These are phyloP conservation scores for Claviceps fusiformis DNA, from an alignment of 2,329 filamentous ascomycete genomes.

Conservation along the genomic window DNA sequence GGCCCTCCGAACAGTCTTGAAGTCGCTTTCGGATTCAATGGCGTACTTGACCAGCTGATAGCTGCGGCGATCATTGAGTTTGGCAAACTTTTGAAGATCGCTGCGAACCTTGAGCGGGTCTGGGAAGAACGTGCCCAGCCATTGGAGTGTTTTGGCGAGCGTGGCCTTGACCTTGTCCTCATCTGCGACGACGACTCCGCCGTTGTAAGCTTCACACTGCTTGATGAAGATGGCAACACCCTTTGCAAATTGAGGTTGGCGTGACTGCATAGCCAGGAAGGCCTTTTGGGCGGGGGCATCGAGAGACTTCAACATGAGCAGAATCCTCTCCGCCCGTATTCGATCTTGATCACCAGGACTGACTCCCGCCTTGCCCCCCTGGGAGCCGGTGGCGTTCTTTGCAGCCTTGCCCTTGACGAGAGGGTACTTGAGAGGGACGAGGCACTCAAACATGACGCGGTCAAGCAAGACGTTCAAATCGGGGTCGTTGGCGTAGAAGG, in stretches of 20 bases:
- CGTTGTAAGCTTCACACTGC: conserved; percentile 81
- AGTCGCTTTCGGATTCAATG: conserved; percentile 75
- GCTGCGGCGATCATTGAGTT: conserved; percentile 74
- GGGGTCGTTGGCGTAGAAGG: conserved; percentile 77
- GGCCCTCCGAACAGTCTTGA: conserved; percentile 77
- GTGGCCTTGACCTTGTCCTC: conserved; percentile 55
- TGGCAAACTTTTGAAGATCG: conserved; percentile 83
- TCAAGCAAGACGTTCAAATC: conserved; percentile 79
- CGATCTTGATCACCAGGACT: conserved; percentile 55
- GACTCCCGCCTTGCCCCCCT: conserved; percentile 21
- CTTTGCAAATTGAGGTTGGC: conserved; percentile 61
- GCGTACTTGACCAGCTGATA: conserved; percentile 84
- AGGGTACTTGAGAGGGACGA: conserved; percentile 84
- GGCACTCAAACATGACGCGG: conserved; percentile 69
- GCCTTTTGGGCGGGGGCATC: conserved; percentile 69
- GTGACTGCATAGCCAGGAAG: conserved; percentile 73
- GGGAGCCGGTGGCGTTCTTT: conserved; percentile 47
- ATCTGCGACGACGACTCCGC: conserved; percentile 64
- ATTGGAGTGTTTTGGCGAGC: conserved; percentile 59
- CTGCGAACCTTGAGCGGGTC: conserved; percentile 58
- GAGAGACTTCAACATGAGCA: conserved; percentile 67
- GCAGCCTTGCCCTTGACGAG: conserved; percentile 44
- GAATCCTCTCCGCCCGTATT: conserved; percentile 69
- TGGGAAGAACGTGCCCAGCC: conserved; percentile 60
- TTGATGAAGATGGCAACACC: conserved; percentile 66